These are phyloP conservation scores for Cyclotella choctawhatcheeana DNA, from an alignment of 108 stramenopile genomes.

Conservation along the genomic window DNA sequence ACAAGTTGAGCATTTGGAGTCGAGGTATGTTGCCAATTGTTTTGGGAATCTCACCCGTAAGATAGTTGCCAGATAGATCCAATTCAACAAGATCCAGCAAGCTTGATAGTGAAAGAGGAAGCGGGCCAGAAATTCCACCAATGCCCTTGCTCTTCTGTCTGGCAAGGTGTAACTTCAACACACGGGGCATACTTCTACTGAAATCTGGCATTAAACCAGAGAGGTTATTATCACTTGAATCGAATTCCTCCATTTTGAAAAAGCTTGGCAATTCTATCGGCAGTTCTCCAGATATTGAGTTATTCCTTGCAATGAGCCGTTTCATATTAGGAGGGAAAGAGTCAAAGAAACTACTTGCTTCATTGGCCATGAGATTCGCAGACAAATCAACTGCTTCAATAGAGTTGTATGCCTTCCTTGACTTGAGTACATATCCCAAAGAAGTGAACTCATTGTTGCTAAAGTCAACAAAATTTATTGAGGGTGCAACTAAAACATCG, in stretches of 20 bases:
- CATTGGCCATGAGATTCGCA: slow-evolving; percentile 39
- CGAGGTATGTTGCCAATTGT: slow-evolving; percentile 2
- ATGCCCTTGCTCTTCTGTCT: neutral
- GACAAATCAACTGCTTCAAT: slow-evolving; percentile 48
- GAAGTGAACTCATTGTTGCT: slow-evolving; percentile 50
- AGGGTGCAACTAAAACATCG: slow-evolving; percentile 63
- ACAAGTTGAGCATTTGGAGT: neutral
- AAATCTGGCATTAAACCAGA: slow-evolving; percentile 23
- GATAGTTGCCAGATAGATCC: neutral
- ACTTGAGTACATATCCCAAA: slow-evolving; percentile 51
- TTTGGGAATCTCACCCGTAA: neutral
- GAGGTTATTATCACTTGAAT: neutral
- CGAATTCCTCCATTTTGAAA: neutral
- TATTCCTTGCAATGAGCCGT: neutral
- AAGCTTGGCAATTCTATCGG: neutral
- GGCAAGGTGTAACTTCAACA: neutral
- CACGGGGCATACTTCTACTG: neutral
- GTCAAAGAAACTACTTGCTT: slow-evolving; percentile 20
- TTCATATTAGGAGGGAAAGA: slow-evolving; percentile 21
- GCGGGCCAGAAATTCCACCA: slow-evolving; percentile 1
- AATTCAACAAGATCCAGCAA: neutral
- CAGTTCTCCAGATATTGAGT: slow-evolving; percentile 3
- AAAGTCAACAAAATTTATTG: slow-evolving; percentile 54
- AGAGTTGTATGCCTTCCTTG: slow-evolving; percentile 30
- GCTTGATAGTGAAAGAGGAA: neutral